Percentiles rank a stretch among this genome's conserved stretches.
phyloP scores from a whole-genome alignment of 2,329 filamentous ascomycete species.

The Scedosporium boydii region DNA sequence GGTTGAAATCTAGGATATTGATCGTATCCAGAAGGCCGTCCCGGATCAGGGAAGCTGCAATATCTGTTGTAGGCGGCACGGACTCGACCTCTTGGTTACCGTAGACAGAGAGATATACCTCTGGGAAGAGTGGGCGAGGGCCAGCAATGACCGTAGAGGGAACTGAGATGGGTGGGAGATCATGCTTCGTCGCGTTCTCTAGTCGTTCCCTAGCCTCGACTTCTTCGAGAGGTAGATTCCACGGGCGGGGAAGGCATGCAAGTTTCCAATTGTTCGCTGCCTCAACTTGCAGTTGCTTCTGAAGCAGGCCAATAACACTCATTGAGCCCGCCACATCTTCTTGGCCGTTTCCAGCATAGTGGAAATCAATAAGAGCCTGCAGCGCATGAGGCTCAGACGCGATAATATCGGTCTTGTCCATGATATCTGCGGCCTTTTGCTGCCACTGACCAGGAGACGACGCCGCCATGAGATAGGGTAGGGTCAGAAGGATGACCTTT shows the following conservation, averaged over 20 bases:
- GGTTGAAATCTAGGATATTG: constrained; percentile 88
- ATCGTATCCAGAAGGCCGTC: constrained; percentile 87
- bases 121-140: constrained; percentile 71
- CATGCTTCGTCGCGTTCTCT: constrained; percentile 58
- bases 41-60: constrained; percentile 74
- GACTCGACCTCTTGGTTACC: constrained; percentile 78
- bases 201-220: constrained; percentile 50
- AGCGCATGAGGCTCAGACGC: constrained; percentile 79
- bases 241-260: constrained; percentile 56
- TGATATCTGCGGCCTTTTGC: constrained; percentile 64
- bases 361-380: constrained; percentile 80
- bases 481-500: constrained; percentile 90
- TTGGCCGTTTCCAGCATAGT: constrained; percentile 53
- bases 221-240: constrained; percentile 53
- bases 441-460: constrained; percentile 56
- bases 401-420: constrained; percentile 93
- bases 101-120: constrained; percentile 91
- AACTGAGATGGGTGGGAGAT: constrained; percentile 65
- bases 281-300: constrained; percentile 77
- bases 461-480: constrained; percentile 79
- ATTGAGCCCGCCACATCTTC: constrained; percentile 52
- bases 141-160: constrained; percentile 69
- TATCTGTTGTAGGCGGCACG: constrained; percentile 66
- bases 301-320: constrained; percentile 71
- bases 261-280: constrained; percentile 67